Conservation (phyloP, 768 basidiomycete genomes). For the Lactarius indigo region DNA sequence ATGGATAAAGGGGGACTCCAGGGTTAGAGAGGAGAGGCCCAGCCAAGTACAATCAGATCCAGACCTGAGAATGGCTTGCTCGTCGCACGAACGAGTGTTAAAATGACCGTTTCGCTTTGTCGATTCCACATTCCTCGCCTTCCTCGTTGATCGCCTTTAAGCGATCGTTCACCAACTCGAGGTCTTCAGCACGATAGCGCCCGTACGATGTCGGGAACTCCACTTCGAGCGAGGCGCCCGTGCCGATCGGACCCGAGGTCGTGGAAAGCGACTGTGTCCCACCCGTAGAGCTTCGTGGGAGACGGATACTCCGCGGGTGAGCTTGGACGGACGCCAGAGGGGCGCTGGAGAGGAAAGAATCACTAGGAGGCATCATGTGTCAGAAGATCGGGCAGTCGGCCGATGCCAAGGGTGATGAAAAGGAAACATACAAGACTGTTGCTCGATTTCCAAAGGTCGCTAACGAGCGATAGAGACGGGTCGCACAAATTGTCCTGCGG, state of each 20-base stretch:
- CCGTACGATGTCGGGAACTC: conserved; percentile 16
- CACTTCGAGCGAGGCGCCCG: conserved; percentile 2
- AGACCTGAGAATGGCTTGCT: not conserved
- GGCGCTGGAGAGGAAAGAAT: not conserved
- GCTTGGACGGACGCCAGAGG: not conserved
- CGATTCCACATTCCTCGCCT: not conserved
- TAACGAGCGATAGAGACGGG: conserved; percentile 7
- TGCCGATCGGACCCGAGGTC: not conserved
- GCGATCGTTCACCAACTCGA: not conserved
- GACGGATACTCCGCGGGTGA: not conserved
- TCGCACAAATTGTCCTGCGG: conserved; percentile 8
- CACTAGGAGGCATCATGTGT: not conserved
- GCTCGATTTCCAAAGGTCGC: not conserved
- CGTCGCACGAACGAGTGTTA: not conserved
- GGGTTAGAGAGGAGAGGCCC: not conserved
- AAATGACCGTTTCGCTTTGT: not conserved
- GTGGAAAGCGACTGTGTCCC: not conserved
- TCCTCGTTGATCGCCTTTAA: conserved; percentile 9
- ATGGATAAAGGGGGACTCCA: not conserved
- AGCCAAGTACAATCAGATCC: not conserved
- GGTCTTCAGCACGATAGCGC: conserved; percentile 6
- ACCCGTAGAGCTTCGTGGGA: not conserved
- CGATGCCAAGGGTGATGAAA: not conserved
- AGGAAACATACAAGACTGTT: not conserved
- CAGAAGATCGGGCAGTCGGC: too few relatives aligned